Conservation (phyloP, 2,329 filamentous ascomycete species). For the Beauveria sp. region DNA sequence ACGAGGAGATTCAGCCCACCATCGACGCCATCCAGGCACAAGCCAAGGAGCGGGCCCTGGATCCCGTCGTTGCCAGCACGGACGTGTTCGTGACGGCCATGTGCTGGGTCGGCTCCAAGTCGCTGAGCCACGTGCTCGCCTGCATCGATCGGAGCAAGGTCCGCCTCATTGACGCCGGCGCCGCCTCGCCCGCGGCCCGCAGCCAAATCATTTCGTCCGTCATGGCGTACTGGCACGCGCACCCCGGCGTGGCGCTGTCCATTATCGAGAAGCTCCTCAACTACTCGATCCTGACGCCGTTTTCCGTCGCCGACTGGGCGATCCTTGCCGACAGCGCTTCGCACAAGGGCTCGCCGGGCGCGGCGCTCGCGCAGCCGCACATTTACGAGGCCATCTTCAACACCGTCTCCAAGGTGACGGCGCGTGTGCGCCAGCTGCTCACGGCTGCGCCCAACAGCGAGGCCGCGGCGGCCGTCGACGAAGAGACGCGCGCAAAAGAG, state of each 20-base stretch:
- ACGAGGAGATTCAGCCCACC: constrained; percentile 77
- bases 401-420: constrained; percentile 84
- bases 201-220: constrained; percentile 86
- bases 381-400: constrained; percentile 85
- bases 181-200: constrained; percentile 65
- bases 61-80: constrained; percentile 77
- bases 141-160: constrained; percentile 94
- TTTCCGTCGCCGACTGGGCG: constrained; percentile 84
- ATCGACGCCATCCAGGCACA: constrained; percentile 76
- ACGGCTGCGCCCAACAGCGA: constrained; percentile 46
- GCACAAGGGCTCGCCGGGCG: constrained; percentile 45
- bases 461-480: constrained; percentile 41
- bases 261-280: constrained; percentile 97
- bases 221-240: constrained; percentile 86
- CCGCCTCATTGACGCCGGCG: constrained; percentile 70
- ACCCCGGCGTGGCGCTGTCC: constrained; percentile 83
- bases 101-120: constrained; percentile 90
- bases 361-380: constrained; percentile 63
- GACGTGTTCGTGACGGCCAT: constrained; percentile 92
- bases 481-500: constrained; percentile 63
- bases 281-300: constrained; percentile 85
- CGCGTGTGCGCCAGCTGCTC: constrained; percentile 74
- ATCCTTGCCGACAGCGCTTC: constrained; percentile 51
- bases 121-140: constrained; percentile 87
- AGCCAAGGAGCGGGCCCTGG: constrained; percentile 62